These are phyloP conservation scores for Phytophthora constricta DNA, from an alignment of 352 stramenopile genomes.

Conservation along the genomic window DNA sequence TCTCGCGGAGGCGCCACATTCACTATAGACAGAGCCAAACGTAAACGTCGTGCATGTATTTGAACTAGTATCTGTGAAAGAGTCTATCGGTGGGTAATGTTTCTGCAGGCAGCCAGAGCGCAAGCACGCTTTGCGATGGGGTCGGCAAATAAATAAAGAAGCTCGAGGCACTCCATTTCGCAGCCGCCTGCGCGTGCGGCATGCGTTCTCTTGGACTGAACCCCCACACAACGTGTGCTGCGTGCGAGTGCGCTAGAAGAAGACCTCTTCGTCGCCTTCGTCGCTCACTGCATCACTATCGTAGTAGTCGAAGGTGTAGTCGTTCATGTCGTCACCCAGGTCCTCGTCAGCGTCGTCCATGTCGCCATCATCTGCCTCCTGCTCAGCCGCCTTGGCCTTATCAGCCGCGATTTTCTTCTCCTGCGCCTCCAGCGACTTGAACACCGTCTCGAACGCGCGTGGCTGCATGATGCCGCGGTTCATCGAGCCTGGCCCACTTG, in stretches of 20 bases:
- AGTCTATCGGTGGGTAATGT: conserved; percentile 26
- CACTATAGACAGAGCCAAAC: neutral
- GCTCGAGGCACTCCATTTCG: conserved; percentile 29
- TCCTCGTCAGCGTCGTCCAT: conserved; percentile 74
- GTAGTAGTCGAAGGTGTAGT: conserved; percentile 87
- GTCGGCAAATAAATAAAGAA: conserved; percentile 43
- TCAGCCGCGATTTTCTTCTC: conserved; percentile 57
- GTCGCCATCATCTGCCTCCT: conserved; percentile 58
- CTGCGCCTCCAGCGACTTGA: conserved; percentile 74
- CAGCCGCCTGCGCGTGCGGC: conserved; percentile 24
- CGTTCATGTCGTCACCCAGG: conserved; percentile 79
- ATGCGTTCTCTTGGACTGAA: conserved; percentile 24
- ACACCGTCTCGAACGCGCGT: conserved; percentile 70
- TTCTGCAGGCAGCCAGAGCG: conserved; percentile 11
- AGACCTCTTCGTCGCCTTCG: conserved; percentile 76
- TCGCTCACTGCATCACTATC: conserved; percentile 75
- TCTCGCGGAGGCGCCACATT: too few relatives aligned
- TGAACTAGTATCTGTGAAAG: conserved; percentile 14
- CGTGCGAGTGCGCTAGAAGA: conserved; percentile 52
- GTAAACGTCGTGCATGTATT: conserved; percentile 19
- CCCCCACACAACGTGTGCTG: conserved; percentile 4
- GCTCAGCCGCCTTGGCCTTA: conserved; percentile 52
- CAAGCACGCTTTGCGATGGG: conserved; percentile 31
- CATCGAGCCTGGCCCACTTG: conserved; percentile 10
- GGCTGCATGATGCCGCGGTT: conserved; percentile 66